Percentiles rank a stretch among this genome's conserved stretches.
Evolutionary conservation across 345 rosid species (phyloP).

Genomic region (Toxicodendron radicans): DNA sequence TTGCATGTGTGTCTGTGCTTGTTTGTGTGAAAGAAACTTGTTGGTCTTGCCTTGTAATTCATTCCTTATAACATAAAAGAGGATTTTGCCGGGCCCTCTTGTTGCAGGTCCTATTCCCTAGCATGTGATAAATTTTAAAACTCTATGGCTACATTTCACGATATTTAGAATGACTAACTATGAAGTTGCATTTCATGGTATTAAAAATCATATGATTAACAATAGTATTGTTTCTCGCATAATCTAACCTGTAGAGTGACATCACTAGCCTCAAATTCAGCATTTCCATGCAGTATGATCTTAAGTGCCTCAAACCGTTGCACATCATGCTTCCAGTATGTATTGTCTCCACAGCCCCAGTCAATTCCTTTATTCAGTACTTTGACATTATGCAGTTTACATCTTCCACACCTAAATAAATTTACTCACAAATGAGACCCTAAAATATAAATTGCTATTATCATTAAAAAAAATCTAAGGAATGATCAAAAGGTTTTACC

Average conservation of each 20-base stretch:
- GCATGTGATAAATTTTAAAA: not conserved
- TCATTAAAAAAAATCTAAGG: conserved; percentile 10
- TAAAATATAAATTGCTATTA: conserved; percentile 1
- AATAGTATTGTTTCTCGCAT: not conserved
- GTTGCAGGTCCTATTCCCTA: not conserved
- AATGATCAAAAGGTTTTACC: conserved; percentile 38
- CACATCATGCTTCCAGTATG: conserved; percentile 88
- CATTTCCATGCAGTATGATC: conserved; percentile 80
- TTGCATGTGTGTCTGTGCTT: not conserved
- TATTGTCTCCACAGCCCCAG: conserved; percentile 67
- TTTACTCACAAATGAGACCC: conserved; percentile 4
- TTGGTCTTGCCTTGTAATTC: not conserved
- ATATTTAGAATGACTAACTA: not conserved
- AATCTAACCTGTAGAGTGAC: conserved; percentile 67
- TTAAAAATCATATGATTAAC: not conserved
- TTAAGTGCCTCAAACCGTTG: conserved; percentile 61
- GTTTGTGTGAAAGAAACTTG: not conserved
- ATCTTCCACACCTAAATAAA: conserved; percentile 76
- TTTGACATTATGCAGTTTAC: conserved; percentile 70
- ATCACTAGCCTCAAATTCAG: conserved; percentile 83
- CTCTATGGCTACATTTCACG: not conserved
- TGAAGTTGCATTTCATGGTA: not conserved
- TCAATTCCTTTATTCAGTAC: conserved; percentile 76
- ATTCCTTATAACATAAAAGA: not conserved
- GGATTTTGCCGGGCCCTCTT: not conserved